Evolutionary conservation across 75 land plant genomes (phyloP).

Genomic region (Selaginella moellendorffii): DNA sequence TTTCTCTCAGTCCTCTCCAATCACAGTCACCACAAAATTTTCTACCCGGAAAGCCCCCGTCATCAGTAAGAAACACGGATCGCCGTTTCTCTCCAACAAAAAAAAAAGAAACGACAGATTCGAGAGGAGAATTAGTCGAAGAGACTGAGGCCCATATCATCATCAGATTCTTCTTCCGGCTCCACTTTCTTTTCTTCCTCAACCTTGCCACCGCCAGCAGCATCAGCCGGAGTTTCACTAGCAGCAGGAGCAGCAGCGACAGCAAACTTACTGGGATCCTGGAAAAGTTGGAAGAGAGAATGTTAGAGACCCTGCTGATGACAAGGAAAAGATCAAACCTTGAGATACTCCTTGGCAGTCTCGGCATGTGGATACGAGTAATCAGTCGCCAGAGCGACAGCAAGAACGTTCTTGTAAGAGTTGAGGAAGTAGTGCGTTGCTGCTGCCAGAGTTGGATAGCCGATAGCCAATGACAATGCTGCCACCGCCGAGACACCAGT

Average conservation of each 20-base stretch:
- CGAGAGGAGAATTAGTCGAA: conserved; percentile 39
- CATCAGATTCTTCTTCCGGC: conserved; percentile 52
- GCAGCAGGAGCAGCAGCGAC: conserved; percentile 36
- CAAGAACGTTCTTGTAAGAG: conserved; percentile 53
- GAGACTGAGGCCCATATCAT: conserved; percentile 51
- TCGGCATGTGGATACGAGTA: conserved; percentile 16
- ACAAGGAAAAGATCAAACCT: conserved; percentile 22
- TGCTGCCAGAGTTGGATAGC: conserved; percentile 60
- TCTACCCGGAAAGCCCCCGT: no score
- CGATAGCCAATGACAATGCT: conserved; percentile 39
- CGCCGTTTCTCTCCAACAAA: no score
- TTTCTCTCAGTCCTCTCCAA: no score
- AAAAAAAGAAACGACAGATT: no score
- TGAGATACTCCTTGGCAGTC: conserved; percentile 41
- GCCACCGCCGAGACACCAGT: conserved; percentile 45
- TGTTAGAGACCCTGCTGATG: background rate
- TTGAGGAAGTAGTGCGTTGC: conserved; percentile 62
- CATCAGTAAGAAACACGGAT: no score
- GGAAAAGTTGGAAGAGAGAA: background rate
- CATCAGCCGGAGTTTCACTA: conserved; percentile 12
- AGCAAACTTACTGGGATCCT: conserved; percentile 63
- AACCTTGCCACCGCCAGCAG: conserved; percentile 25
- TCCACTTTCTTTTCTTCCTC: conserved; percentile 40
- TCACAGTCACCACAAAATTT: no score
- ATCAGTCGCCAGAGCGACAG: conserved; percentile 53